Conservation (phyloP, 768 basidiomycete species). For the Leccinum uliginosum region DNA sequence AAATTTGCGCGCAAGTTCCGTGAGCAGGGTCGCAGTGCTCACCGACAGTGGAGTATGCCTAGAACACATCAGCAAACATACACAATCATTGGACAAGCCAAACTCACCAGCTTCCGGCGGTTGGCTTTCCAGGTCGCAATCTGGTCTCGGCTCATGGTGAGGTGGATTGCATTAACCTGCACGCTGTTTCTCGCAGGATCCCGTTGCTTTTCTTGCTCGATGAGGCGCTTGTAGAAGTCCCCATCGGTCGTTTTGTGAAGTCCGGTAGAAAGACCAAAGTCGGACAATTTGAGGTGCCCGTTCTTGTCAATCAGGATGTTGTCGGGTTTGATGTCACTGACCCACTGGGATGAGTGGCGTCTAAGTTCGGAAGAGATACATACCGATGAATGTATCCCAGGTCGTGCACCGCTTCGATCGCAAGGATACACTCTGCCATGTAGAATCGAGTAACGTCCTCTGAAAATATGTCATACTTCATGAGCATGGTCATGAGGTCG, state of each 20-base stretch:
- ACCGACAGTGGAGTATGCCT: slow-evolving; percentile 93
- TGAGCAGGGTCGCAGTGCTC: slow-evolving; percentile 6
- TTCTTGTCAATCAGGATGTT: slow-evolving; percentile 98
- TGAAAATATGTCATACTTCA: slow-evolving; percentile 99
- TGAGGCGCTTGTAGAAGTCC: slow-evolving; percentile 86
- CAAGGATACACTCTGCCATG: slow-evolving; percentile 97
- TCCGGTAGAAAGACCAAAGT: slow-evolving; percentile 97
- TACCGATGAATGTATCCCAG: slow-evolving; percentile 99
- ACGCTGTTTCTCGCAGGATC: slow-evolving; percentile 85
- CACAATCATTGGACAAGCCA: background rate
- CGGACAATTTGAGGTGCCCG: slow-evolving; percentile 95
- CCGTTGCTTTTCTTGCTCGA: slow-evolving; percentile 70
- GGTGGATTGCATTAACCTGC: slow-evolving; percentile 94
- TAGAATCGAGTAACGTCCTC: slow-evolving; percentile 99
- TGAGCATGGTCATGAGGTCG: slow-evolving; percentile 99
- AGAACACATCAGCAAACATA: slow-evolving; percentile 5
- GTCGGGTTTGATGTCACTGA: slow-evolving; percentile 97
- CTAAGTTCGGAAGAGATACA: slow-evolving; percentile 21
- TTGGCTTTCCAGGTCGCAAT: slow-evolving; percentile 99
- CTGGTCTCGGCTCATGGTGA: slow-evolving; percentile 94
- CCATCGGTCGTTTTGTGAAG: slow-evolving; percentile 96
- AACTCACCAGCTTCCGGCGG: slow-evolving; percentile 80
- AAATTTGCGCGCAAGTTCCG: background rate
- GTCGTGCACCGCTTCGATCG: slow-evolving; percentile 96
- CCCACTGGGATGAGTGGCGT: slow-evolving; percentile 1